Conservation (phyloP, 805 yeast species). For the Yueomyces sinensis region DNA sequence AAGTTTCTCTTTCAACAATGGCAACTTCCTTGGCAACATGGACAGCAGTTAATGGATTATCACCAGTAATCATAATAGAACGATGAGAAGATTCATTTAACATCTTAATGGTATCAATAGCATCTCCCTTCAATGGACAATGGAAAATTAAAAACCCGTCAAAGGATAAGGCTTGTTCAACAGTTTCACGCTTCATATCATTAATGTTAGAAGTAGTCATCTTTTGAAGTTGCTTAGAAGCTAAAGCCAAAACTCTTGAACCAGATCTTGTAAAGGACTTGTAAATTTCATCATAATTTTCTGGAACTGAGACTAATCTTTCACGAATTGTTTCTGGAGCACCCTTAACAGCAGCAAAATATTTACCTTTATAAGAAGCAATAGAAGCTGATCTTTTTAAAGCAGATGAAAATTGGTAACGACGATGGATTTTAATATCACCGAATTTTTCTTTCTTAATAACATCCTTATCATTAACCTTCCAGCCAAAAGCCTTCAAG, state of each 20-base stretch:
- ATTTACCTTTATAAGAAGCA: constrained; percentile 41
- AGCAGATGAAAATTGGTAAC: constrained; percentile 95
- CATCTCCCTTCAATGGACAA: constrained; percentile 92
- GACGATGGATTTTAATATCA: constrained; percentile 64
- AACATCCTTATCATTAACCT: constrained; percentile 61
- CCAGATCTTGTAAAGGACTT: constrained; percentile 91
- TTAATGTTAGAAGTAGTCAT: constrained; percentile 37
- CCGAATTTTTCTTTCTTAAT: constrained; percentile 35
- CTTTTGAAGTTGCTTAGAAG: constrained; percentile 58
- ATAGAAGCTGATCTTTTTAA: constrained; percentile 89
- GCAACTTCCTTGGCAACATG: constrained; percentile 92
- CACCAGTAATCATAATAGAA: constrained; percentile 97
- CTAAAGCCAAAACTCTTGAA: constrained; percentile 92
- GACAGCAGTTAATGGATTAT: constrained; percentile 94
- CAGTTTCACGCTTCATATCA: constrained; percentile 55
- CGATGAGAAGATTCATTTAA: constrained; percentile 91
- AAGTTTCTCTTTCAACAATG: constrained; percentile 70
- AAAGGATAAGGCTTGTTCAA: constrained; percentile 64
- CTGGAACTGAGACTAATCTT: constrained; percentile 63
- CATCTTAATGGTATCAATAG: constrained; percentile 81
- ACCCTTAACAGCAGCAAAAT: constrained; percentile 84
- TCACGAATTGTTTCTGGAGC: constrained; percentile 91
- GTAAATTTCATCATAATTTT: constrained; percentile 68
- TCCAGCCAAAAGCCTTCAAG: constrained; percentile 76
- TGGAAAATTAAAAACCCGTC: constrained; percentile 95